Base-by-base conservation (phyloP, 495 filamentous ascomycete genomes). In the Penicillium manginii region DNA sequence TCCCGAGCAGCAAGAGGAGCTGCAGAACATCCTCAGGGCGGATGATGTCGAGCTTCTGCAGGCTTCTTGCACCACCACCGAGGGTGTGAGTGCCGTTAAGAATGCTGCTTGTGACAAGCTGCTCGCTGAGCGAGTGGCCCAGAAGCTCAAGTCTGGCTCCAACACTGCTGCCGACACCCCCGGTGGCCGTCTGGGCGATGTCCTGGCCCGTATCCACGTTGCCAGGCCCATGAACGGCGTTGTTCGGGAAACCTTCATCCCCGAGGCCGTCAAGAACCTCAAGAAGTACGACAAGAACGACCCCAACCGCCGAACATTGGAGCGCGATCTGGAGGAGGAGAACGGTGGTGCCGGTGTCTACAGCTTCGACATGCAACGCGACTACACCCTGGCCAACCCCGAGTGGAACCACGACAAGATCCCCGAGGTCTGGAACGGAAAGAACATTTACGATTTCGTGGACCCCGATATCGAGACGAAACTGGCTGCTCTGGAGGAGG, bases 391-490 rank as follows among this genome's bases (percentile, higher is more conserved):
- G 52, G 91, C 87, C 18, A 81, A 96, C 66, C 83, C 87, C 22
- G 90, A 94, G 15, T 97, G 93, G 94, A 96, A 96, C 71, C 82
- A 96, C 68, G 94, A 98, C 78, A 93, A 89, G 74, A 88, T 97
- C 12, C 96, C 96, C 23, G 96, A 98, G 72, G 80, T 93, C 40
- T 88, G 90, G 77, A 86, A 97, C 64, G 94, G 94, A 69, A 91
- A 91, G 81, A 98, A 98, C 75, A 91, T 98, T 32, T 92, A 91
- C 79, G 94, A 98, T 71, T 98, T 88, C 71, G 86, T 98, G 69
- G 94, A 98, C 63, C 93, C 94, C 1, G 94, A 98, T 57, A 98
- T 98, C 73, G 94, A 96, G 63, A 81, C 83, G 57, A 97, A 93
- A 76, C 82, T 98, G 39, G 86, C 86, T 26, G 91, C 92, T 45